phyloP scores from a whole-genome alignment of 495 filamentous ascomycete species.

The Collariella sp. region DNA sequence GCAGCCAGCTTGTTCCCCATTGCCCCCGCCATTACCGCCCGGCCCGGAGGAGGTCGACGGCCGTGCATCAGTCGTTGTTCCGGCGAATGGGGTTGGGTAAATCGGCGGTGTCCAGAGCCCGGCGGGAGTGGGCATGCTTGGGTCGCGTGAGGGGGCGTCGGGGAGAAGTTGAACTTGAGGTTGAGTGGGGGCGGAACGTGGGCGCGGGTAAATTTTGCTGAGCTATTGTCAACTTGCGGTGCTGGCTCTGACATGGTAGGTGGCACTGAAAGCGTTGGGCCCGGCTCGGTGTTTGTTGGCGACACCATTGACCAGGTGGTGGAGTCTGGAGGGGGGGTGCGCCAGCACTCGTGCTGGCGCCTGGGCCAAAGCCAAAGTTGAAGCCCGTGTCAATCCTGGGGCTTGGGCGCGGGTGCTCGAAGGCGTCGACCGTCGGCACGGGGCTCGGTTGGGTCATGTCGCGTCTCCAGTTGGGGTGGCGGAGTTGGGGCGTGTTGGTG shows the following conservation, averaged over 20 bases:
- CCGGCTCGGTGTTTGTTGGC: neutral
- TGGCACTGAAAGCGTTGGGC: neutral
- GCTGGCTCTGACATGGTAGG: neutral
- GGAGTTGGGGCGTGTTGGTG: constrained; percentile 19
- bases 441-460: constrained; percentile 5
- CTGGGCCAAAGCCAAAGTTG: constrained; percentile 26
- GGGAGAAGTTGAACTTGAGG: constrained; percentile 23
- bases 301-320: constrained; percentile 22
- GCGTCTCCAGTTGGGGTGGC: constrained; percentile 10
- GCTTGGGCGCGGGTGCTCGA: neutral
- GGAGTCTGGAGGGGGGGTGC: constrained; percentile 24
- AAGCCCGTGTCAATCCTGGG: constrained; percentile 19
- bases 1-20: neutral
- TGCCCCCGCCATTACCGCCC: neutral
- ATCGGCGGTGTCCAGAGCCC: constrained; percentile 22
- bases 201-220: constrained; percentile 12
- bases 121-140: neutral
- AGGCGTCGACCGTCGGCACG: neutral
- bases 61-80: constrained; percentile 3
- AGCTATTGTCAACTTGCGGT: neutral
- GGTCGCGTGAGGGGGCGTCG: constrained; percentile 24
- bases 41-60: constrained; percentile 6
- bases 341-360: neutral
- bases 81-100: neutral
- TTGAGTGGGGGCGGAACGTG: constrained; percentile 20